These are phyloP conservation scores for Omphalotus guepiniiformis DNA, from an alignment of 768 basidiomycete genomes.

Conservation along the genomic window DNA sequence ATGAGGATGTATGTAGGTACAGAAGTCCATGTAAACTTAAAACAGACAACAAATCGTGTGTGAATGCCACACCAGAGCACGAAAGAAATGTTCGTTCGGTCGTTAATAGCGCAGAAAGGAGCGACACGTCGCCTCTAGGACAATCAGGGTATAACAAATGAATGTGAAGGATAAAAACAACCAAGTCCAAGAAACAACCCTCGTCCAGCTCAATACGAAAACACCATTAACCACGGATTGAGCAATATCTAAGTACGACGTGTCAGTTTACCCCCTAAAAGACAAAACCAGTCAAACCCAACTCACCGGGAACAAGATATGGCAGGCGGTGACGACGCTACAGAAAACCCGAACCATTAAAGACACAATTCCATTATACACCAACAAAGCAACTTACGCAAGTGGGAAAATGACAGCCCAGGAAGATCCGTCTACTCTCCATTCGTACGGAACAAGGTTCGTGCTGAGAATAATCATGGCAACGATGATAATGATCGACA, in stretches of 20 bases:
- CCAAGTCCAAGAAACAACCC: neutral
- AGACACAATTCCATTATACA: neutral
- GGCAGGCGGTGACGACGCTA: conserved; percentile 36
- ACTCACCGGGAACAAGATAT: conserved; percentile 39
- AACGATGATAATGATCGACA: conserved; percentile 51
- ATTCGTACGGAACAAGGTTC: conserved; percentile 45
- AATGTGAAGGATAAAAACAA: neutral
- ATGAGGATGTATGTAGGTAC: too few species aligned
- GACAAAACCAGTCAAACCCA: neutral
- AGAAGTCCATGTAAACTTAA: too few species aligned
- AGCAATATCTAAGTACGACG: neutral
- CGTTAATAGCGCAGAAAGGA: too few species aligned
- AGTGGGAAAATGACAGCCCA: conserved; percentile 81
- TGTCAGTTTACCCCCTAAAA: neutral
- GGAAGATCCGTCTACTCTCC: conserved; percentile 47
- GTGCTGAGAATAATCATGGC: conserved; percentile 53
- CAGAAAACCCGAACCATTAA: conserved; percentile 21
- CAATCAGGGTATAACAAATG: neutral
- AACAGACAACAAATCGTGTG: too few species aligned
- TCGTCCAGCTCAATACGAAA: neutral
- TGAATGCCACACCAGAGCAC: too few species aligned
- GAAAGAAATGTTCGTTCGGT: too few species aligned
- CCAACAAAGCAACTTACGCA: conserved; percentile 33
- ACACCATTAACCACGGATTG: neutral
- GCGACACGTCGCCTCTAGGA: too few species aligned